These are phyloP conservation scores for Musa itinerans DNA, from an alignment of 176 grass and related monocot species.

Conservation along the genomic window DNA sequence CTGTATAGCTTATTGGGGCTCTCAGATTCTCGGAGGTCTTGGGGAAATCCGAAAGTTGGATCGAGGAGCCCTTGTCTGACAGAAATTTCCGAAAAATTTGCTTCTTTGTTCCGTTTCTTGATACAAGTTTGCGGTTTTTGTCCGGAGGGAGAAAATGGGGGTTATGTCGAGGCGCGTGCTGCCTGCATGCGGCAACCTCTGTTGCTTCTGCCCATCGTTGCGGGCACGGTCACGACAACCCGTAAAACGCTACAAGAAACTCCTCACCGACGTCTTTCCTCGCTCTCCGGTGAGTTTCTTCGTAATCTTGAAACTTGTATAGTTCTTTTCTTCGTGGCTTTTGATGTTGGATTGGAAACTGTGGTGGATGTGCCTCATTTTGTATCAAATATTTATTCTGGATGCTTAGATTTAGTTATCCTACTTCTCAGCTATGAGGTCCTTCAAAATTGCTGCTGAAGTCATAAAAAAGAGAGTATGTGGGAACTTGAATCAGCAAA, in stretches of 20 bases:
- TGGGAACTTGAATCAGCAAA: neutral
- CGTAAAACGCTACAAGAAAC: slow-evolving; percentile 91
- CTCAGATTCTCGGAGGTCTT: neutral
- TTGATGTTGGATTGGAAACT: neutral
- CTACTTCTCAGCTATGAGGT: neutral
- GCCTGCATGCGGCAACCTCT: slow-evolving; percentile 77
- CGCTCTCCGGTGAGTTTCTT: slow-evolving; percentile 39
- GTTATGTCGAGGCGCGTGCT: slow-evolving; percentile 77
- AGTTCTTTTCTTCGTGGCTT: neutral
- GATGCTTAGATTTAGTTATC: neutral
- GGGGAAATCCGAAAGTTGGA: neutral
- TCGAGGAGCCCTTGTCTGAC: neutral
- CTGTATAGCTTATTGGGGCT: neutral
- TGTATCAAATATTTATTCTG: neutral
- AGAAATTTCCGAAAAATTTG: neutral
- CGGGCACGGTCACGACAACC: slow-evolving; percentile 73
- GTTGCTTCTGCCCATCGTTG: slow-evolving; percentile 81
- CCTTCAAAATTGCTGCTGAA: neutral
- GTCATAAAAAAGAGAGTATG: neutral
- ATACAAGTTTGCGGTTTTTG: neutral
- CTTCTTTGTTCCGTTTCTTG: neutral
- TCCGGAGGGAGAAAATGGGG: slow-evolving; percentile 39
- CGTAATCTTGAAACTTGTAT: neutral
- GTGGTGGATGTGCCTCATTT: neutral
- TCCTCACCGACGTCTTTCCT: slow-evolving; percentile 69